Base-by-base conservation (phyloP, 1,139 yeast genomes). In the Nakaseomyces delphensis region DNA sequence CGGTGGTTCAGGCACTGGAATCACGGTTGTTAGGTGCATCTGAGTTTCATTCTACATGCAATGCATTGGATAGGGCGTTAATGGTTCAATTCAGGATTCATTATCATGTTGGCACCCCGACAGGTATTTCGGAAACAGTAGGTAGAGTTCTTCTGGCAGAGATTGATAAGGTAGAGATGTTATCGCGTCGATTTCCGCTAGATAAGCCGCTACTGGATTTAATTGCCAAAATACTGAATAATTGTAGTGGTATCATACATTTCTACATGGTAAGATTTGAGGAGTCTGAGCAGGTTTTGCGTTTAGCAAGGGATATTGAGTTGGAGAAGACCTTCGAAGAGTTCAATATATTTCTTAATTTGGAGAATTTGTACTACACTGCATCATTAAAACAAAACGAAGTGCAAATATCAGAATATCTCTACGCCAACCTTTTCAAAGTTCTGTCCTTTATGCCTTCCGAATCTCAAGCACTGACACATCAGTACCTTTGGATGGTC, bases 301-400 rank as follows among this genome's bases (percentile, higher is more conserved):
- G 36, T 10, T 37, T 41, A 23, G 43, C 51, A 2, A 36, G 40
- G 14, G 37, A 41, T 9, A 38, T 46, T 7, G 23, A 38, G 24
- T 38, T 43, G 11, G 36, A 38, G 16, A 44, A 30, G 15, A 20
- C 30, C 7, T 13, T 36, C 27, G 39, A 38, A 4, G 42, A 46
- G 11, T 56, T 53, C 36, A 42, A 44, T 10, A 40, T 23, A 15
- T 48, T 52, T 31, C 41, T 60, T 38, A 32, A 50, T n/a, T 13
- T 58, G 29, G 63, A 60, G 43, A 54, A 51, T 24, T 37, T 58
- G 11, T 60, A 55, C 42, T 59, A 58, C 38, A 46, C 45, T 11
- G 49, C 48, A 3, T 39, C 44, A 15, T 3, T 39, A 13, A 4
- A 16, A 4, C 14, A 15, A n/a, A n/a, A 28, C n/a, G 14, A 25